Evolutionary conservation across 257 asterid species (phyloP).

Genomic region (Solanum peruvianum): DNA sequence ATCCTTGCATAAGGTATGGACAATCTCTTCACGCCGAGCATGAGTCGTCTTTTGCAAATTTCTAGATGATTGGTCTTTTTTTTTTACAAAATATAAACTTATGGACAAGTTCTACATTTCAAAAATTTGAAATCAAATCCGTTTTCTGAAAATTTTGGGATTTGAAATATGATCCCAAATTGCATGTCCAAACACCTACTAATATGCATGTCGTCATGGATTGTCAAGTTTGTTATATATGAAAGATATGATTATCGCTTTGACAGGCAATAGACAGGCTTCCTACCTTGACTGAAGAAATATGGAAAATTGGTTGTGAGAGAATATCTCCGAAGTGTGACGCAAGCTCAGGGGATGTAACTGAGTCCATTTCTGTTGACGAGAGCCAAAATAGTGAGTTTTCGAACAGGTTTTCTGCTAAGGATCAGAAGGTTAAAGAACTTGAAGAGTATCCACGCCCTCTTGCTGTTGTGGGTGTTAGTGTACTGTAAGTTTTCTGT

Average conservation of each 20-base stretch:
- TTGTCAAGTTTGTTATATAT: not conserved
- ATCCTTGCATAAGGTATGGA: not conserved
- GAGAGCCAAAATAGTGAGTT: conserved; percentile 13
- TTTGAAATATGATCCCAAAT: not conserved
- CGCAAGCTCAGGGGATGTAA: conserved; percentile 3
- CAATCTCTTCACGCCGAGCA: not conserved
- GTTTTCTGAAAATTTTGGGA: not conserved
- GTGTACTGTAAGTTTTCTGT: conserved; percentile 68
- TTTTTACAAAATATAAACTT: not conserved
- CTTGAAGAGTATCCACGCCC: conserved; percentile 83
- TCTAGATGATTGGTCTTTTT: not conserved
- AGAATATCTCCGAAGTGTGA: conserved; percentile 1
- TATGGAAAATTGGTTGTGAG: conserved; percentile 54
- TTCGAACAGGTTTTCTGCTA: conserved; percentile 5
- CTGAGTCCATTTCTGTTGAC: conserved; percentile 2
- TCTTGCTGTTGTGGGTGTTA: conserved; percentile 76
- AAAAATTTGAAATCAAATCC: not conserved
- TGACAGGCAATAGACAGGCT: conserved; percentile 65
- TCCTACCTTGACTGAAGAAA: conserved; percentile 49
- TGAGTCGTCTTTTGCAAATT: not conserved
- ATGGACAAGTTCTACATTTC: not conserved
- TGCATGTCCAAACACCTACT: not conserved
- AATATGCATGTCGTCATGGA: not conserved
- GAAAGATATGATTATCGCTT: not conserved
- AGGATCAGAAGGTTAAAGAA: conserved; percentile 45